phyloP scores from a whole-genome alignment of 129 eudicot genomes.

The Flaveria robusta region DNA sequence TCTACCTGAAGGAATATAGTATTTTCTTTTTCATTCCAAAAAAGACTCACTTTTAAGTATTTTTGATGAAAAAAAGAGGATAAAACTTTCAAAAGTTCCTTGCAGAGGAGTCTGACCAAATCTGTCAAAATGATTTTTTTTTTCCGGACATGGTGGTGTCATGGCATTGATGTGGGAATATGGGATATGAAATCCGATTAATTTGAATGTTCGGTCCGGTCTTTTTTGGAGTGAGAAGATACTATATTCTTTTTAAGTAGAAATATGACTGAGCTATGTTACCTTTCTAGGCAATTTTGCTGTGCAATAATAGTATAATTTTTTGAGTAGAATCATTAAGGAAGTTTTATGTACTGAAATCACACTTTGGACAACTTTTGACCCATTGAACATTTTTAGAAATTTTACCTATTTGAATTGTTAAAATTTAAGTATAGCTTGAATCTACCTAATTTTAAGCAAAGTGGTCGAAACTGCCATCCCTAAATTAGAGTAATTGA shows the following conservation, averaged over 20 bases:
- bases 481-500: neutral
- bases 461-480: neutral
- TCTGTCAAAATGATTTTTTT: neutral
- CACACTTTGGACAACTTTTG: neutral
- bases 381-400: neutral
- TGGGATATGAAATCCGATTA: neutral
- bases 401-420: neutral
- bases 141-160: neutral
- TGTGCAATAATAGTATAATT: neutral
- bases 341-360: neutral
- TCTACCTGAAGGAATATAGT: neutral
- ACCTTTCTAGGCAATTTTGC: neutral
- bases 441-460: neutral
- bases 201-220: neutral
- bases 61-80: neutral
- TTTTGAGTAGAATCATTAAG: neutral
- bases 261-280: neutral
- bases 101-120: neutral
- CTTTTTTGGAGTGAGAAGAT: neutral
- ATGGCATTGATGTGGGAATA: neutral
- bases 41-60: neutral
- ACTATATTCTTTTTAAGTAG: neutral
- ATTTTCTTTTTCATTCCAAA: neutral
- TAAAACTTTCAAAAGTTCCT: neutral
- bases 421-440: neutral